Percentiles rank a stretch among this genome's conserved stretches.
Conservation (phyloP, 176 grass and related monocot species). For the Thalia dealbata region DNA sequence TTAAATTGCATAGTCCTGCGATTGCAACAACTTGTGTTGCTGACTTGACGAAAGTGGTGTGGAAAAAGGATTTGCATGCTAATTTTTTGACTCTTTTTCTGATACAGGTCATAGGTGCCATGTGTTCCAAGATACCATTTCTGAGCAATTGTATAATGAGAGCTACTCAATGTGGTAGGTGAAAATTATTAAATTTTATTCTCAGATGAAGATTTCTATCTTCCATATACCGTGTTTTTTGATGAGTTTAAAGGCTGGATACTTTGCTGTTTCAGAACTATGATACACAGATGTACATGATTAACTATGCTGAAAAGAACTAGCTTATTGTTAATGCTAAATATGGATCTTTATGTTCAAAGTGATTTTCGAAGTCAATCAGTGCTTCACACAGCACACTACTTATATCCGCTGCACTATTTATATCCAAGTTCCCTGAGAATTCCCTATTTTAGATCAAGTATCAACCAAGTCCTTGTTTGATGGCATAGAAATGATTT, state of each 20-base stretch:
- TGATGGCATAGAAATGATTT: too few relatives aligned
- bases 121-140: conserved; percentile 76
- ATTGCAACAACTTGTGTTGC: neutral
- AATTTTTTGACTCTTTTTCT: conserved; percentile 14
- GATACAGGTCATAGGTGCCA: conserved; percentile 52
- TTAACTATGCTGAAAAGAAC: too few relatives aligned
- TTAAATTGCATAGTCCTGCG: neutral
- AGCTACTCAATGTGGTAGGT: conserved; percentile 67
- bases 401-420: too few relatives aligned
- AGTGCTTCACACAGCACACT: too few relatives aligned
- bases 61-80: neutral
- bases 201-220: neutral
- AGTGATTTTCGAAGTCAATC: too few relatives aligned
- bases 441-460: too few relatives aligned
- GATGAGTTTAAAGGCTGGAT: neutral
- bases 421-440: too few relatives aligned
- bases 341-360: too few relatives aligned
- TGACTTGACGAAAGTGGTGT: neutral
- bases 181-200: neutral
- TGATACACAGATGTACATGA: too few relatives aligned
- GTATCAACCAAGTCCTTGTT: too few relatives aligned
- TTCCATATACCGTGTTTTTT: neutral
- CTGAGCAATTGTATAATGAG: conserved; percentile 63
- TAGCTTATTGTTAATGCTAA: too few relatives aligned
- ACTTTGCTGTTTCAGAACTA: neutral